phyloP scores from a whole-genome alignment of 345 rosid genomes.

The Viola odorata region DNA sequence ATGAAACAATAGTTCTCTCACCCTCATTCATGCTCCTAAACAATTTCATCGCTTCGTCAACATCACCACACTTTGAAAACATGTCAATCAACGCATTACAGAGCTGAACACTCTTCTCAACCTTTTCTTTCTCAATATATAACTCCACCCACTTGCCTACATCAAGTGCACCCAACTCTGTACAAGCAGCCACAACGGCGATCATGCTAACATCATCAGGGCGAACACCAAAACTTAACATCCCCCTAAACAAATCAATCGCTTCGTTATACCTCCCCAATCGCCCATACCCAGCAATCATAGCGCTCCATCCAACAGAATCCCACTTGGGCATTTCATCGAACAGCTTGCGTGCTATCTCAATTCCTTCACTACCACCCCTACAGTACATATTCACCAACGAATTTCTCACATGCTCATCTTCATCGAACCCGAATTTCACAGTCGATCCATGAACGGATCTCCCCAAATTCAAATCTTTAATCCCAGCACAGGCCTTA shows the following conservation, averaged over 20 bases:
- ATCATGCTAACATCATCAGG: conserved; percentile 58
- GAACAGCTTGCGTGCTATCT: conserved; percentile 38
- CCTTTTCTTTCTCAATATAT: conserved; percentile 26
- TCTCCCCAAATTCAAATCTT: conserved; percentile 35
- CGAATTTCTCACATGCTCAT: conserved; percentile 44
- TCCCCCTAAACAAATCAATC: conserved; percentile 38
- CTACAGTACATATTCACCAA: conserved; percentile 42
- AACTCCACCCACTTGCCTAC: conserved; percentile 54
- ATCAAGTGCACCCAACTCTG: conserved; percentile 52
- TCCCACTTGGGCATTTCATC: conserved; percentile 42
- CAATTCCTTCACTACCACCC: conserved; percentile 25
- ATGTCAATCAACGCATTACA: conserved; percentile 44
- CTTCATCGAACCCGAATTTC: conserved; percentile 38
- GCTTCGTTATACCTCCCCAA: conserved; percentile 36
- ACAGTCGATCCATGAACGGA: conserved; percentile 42
- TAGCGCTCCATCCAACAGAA: conserved; percentile 53
- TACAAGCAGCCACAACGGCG: conserved; percentile 47
- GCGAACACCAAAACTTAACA: conserved; percentile 36
- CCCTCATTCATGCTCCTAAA: conserved; percentile 42
- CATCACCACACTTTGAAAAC: conserved; percentile 57
- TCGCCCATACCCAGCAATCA: conserved; percentile 48
- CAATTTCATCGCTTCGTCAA: conserved; percentile 43
- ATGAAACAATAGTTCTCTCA: conserved; percentile 39
- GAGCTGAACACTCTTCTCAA: conserved; percentile 36
- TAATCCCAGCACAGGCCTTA: conserved; percentile 51